Evolutionary conservation across 441 rosid genomes (phyloP).

Genomic region (Eruca vesicaria): DNA sequence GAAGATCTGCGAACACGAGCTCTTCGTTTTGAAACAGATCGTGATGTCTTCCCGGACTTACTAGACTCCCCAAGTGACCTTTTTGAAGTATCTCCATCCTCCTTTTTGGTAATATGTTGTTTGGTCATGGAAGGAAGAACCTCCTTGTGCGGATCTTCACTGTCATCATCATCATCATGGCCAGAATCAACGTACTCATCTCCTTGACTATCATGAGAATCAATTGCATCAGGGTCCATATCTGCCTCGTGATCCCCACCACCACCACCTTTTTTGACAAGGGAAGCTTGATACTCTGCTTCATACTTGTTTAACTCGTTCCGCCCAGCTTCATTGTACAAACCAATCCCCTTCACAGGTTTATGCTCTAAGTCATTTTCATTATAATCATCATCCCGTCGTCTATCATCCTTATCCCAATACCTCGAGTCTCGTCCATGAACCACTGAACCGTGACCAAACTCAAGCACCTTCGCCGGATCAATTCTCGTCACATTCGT

Average conservation of each 20-base stretch:
- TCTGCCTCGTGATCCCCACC: conserved; percentile 38
- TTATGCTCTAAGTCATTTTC: conserved; percentile 57
- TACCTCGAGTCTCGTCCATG: conserved; percentile 86
- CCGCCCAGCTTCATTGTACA: conserved; percentile 89
- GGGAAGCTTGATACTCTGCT: conserved; percentile 77
- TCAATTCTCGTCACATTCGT: conserved; percentile 68
- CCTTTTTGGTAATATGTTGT: conserved; percentile 23
- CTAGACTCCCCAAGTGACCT: conserved; percentile 36
- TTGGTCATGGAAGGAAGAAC: conserved; percentile 9
- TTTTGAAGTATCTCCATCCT: conserved; percentile 32
- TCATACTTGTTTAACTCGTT: conserved; percentile 80
- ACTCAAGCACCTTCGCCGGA: conserved; percentile 48
- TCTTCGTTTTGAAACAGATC: conserved; percentile 43
- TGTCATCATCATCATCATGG: conserved; percentile 36
- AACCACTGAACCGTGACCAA: conserved; percentile 64
- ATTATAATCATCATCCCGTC: conserved; percentile 80
- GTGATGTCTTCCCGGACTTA: conserved; percentile 46
- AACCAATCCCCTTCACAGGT: conserved; percentile 41
- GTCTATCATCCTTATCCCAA: conserved; percentile 96
- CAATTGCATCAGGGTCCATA: conserved; percentile 54
- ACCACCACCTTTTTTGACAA: conserved; percentile 46
- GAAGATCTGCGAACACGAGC: conserved; percentile 57
- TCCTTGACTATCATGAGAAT: conserved; percentile 46
- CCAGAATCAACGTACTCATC: conserved; percentile 58
- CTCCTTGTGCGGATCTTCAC: conserved; percentile 33